Base-by-base conservation (phyloP, 768 basidiomycete species). In the Gloeophyllum trabeum region DNA sequence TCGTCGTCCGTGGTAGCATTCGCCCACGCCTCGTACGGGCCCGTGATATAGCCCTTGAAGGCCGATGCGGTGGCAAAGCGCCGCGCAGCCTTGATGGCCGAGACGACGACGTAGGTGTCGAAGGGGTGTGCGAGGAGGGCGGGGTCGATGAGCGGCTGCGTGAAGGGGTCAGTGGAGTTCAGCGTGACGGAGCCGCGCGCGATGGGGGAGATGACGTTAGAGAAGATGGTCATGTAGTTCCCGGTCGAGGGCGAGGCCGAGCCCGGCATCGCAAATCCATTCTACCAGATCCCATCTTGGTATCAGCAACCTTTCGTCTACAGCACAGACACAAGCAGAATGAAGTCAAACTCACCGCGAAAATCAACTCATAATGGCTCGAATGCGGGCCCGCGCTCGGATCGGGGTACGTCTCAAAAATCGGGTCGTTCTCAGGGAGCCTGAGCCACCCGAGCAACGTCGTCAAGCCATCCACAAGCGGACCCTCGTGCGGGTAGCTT, bases 1-100 rank as follows among this genome's bases (percentile, higher is more conserved):
- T 79, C 60, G n/a, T 59, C 71, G 49, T 85, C 81, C 4, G 70
- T 70, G 19, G 58, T 53, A 14, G 81, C 71, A 16, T 32, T 32
- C 4, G 47, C 46, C 0, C n/a, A 69, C 46, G 2, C 79, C 79
- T 0, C 79, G 79, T 5, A 54, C 48, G 5, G 62, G 53, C 56
- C 79, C 77, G 16, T 59, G 43, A 79, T 53, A 5, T 62, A 55
- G 5, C 54, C 48, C 37, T 56, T 67, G 3, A 83, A 59, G 20
- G 36, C 10, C 10, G 36, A 7, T 37, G 36, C 20, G 7, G 10
- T 19, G 20, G 10, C 36, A 21, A 37, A 13, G 20, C 36, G 36
- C 7, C 36, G 36, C 7, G 36, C 36, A 7, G 20, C 7, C 20
- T 37, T 37, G 20, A 37, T 12, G 20, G 13, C 36, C 7, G 7